Evolutionary conservation across 2,329 filamentous ascomycete genomes (phyloP).

Genomic region (Exophiala mesophila): DNA sequence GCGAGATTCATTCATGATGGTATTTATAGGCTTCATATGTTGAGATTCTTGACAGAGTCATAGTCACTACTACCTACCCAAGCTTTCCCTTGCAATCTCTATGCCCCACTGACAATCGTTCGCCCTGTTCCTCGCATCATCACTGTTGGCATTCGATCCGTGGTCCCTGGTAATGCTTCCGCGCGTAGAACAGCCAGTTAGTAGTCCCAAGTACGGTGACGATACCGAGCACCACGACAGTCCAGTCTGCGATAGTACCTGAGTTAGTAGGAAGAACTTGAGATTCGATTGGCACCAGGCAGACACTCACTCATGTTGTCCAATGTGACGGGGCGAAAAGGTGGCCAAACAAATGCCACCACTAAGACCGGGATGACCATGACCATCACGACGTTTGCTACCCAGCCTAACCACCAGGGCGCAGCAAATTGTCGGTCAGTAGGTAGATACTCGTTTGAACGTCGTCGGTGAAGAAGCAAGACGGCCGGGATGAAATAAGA

Average conservation of each 20-base stretch:
- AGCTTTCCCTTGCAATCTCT: too few species aligned
- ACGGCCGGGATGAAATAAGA: conserved; percentile 28
- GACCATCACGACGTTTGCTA: conserved; percentile 26
- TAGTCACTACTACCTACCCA: too few species aligned
- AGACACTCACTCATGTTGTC: conserved; percentile 32
- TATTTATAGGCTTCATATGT: too few species aligned
- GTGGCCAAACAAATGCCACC: conserved; percentile 30
- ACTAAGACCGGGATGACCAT: conserved; percentile 25
- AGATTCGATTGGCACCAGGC: neutral
- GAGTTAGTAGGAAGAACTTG: conserved; percentile 16
- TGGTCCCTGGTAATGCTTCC: conserved; percentile 61
- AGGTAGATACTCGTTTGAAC: conserved; percentile 3
- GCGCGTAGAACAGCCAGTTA: conserved; percentile 60
- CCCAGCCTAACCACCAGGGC: conserved; percentile 26
- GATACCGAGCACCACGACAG: conserved; percentile 35
- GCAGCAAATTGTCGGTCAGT: conserved; percentile 15
- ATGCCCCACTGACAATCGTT: too few species aligned
- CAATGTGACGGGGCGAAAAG: conserved; percentile 31
- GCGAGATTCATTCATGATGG: too few species aligned
- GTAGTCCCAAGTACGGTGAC: conserved; percentile 40
- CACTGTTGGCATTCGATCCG: too few species aligned
- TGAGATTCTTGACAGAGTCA: too few species aligned
- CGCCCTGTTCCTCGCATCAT: too few species aligned
- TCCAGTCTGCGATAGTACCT: conserved; percentile 29
- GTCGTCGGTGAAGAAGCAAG: conserved; percentile 26